These are phyloP conservation scores for Senna siamea DNA, from an alignment of 306 rosid species.

Conservation along the genomic window DNA sequence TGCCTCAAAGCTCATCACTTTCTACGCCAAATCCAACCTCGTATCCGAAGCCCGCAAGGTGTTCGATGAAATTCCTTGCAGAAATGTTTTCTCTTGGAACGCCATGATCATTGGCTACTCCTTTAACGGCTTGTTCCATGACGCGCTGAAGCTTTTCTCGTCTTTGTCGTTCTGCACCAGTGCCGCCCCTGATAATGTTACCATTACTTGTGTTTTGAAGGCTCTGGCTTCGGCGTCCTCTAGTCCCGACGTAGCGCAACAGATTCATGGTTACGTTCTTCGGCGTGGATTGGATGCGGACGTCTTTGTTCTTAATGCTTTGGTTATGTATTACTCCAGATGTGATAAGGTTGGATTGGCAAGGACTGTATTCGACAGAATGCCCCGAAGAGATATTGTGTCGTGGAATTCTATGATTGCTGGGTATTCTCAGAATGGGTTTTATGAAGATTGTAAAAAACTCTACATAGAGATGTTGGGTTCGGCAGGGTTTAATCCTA, in stretches of 20 bases:
- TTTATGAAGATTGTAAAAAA: slow-evolving; percentile 66
- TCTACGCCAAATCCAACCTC: slow-evolving; percentile 57
- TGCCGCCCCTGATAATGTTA: slow-evolving; percentile 57
- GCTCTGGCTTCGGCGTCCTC: slow-evolving; percentile 50
- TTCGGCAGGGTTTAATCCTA: slow-evolving; percentile 48
- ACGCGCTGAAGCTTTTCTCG: slow-evolving; percentile 57
- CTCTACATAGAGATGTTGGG: slow-evolving; percentile 61
- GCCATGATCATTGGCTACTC: slow-evolving; percentile 75
- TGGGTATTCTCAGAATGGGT: slow-evolving; percentile 79
- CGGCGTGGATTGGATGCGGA: slow-evolving; percentile 57
- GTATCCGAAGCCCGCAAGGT: slow-evolving; percentile 58
- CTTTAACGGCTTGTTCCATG: slow-evolving; percentile 49
- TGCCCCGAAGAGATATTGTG: slow-evolving; percentile 61
- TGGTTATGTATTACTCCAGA: slow-evolving; percentile 69
- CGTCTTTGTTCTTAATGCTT: slow-evolving; percentile 64
- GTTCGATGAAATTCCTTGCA: slow-evolving; percentile 64
- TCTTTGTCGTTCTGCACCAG: slow-evolving; percentile 41
- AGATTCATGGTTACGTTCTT: slow-evolving; percentile 65
- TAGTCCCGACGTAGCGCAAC: slow-evolving; percentile 40
- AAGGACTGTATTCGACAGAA: slow-evolving; percentile 62
- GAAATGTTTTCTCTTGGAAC: slow-evolving; percentile 75
- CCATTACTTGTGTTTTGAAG: slow-evolving; percentile 66
- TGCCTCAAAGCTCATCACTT: slow-evolving; percentile 69
- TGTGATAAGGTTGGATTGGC: slow-evolving; percentile 61
- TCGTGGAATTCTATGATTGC: slow-evolving; percentile 92